Evolutionary conservation across 1,284 basidiomycete species (phyloP).

Genomic region (Cutaneotrichosporon sp.): DNA sequence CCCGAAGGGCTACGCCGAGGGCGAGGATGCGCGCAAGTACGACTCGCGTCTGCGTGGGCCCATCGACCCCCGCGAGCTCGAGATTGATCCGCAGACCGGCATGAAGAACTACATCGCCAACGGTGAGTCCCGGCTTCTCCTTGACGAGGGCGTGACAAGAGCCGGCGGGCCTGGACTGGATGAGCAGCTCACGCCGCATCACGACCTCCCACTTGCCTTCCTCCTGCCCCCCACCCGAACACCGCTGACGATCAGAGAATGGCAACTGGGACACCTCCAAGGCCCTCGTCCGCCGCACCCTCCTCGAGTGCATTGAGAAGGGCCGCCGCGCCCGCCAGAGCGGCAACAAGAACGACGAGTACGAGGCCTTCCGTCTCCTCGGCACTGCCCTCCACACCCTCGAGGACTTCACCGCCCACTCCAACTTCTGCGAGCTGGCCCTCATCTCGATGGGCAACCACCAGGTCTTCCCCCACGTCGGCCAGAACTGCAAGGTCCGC

Average conservation of each 20-base stretch:
- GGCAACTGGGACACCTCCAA: slow-evolving; percentile 87
- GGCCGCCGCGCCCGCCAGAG: slow-evolving; percentile 61
- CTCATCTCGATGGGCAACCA: slow-evolving; percentile 72
- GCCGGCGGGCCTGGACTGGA: no score
- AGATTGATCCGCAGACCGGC: slow-evolving; percentile 80
- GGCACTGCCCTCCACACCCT: slow-evolving; percentile 61
- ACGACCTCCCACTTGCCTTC: no score
- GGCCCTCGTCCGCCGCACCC: slow-evolving; percentile 71
- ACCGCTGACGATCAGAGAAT: slow-evolving; percentile 60
- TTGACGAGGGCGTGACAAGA: no score
- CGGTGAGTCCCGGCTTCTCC: no score
- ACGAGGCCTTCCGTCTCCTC: slow-evolving; percentile 78
- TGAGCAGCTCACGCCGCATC: no score
- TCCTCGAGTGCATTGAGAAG: slow-evolving; percentile 68
- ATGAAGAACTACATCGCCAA: slow-evolving; percentile 98
- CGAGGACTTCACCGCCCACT: slow-evolving; percentile 72
- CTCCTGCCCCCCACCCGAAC: no score
- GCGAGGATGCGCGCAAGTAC: slow-evolving; percentile 77
- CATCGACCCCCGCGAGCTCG: slow-evolving; percentile 73
- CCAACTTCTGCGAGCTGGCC: slow-evolving; percentile 80
- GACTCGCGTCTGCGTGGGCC: slow-evolving; percentile 76
- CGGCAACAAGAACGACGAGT: slow-evolving; percentile 69
- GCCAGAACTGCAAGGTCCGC: slow-evolving; percentile 73
- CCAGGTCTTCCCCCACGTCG: slow-evolving; percentile 87
- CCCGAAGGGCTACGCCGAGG: slow-evolving; percentile 76